Conservation (phyloP, 805 yeast genomes). For the Yarrowia osloensis region DNA sequence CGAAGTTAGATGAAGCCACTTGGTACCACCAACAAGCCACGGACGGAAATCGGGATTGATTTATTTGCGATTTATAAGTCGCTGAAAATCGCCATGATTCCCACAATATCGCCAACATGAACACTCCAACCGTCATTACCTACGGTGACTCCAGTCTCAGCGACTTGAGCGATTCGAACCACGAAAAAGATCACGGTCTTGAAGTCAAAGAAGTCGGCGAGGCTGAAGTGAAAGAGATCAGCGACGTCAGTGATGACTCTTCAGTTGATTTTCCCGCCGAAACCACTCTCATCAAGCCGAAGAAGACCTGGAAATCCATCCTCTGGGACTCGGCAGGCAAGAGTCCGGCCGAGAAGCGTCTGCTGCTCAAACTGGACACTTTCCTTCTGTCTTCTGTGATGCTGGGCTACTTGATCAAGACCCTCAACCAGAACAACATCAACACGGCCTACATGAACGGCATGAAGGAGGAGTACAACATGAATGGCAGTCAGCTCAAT, state of each 20-base stretch:
- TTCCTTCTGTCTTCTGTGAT: constrained; percentile 48
- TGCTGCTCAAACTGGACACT: constrained; percentile 45
- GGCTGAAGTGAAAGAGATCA: neutral
- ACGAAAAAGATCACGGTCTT: neutral
- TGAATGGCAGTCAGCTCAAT: constrained; percentile 50
- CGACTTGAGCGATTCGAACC: neutral
- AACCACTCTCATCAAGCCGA: neutral
- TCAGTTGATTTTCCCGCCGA: neutral
- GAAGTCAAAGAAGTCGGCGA: neutral
- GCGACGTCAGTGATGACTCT: neutral
- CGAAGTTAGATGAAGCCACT: neutral
- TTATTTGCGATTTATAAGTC: too few relatives aligned
- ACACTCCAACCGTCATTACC: neutral
- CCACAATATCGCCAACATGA: neutral
- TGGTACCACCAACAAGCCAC: neutral
- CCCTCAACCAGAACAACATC: constrained; percentile 48
- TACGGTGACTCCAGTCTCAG: neutral
- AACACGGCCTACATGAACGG: constrained; percentile 53
- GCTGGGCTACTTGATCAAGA: constrained; percentile 52
- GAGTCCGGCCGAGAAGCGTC: constrained; percentile 44
- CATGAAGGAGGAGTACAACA: constrained; percentile 48
- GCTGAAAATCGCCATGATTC: too few relatives aligned
- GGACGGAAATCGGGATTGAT: too few relatives aligned
- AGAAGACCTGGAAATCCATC: neutral
- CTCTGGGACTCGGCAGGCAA: constrained; percentile 44